A percentile compares a stretch with the other conserved stretches of the same genome.
phyloP scores from a whole-genome alignment of 1,284 basidiomycete species.

The Cystobasidium sp. region DNA sequence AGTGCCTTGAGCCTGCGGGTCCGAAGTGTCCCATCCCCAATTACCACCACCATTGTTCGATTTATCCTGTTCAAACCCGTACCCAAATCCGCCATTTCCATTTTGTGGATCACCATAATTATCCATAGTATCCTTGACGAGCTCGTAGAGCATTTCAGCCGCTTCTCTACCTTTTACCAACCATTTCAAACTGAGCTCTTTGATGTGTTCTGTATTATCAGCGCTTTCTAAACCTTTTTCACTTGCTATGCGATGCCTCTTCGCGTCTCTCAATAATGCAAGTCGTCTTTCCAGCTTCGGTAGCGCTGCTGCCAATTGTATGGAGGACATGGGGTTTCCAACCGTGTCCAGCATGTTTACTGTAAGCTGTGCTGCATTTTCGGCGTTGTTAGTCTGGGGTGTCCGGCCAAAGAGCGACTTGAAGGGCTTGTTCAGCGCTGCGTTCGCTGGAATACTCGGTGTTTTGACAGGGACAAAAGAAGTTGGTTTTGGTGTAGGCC shows the following conservation, averaged over 20 bases:
- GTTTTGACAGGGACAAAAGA: neutral
- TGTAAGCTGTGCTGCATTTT: neutral
- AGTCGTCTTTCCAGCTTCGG: slow-evolving; percentile 33
- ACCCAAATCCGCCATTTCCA: slow-evolving; percentile 11
- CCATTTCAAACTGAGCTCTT: slow-evolving; percentile 35
- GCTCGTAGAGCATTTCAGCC: slow-evolving; percentile 36
- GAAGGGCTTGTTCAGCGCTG: slow-evolving; percentile 39
- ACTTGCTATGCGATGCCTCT: slow-evolving; percentile 3
- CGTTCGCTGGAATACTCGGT: neutral
- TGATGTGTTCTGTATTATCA: slow-evolving; percentile 42
- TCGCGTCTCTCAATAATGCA: slow-evolving; percentile 32
- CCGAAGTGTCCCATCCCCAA: slow-evolving; percentile 38
- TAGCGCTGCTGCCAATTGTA: slow-evolving; percentile 21
- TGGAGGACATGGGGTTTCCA: slow-evolving; percentile 12
- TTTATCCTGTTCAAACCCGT: slow-evolving; percentile 5
- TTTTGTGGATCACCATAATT: neutral
- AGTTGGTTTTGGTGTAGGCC: neutral
- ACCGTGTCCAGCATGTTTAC: neutral
- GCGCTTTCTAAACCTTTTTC: slow-evolving; percentile 20
- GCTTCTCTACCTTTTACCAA: slow-evolving; percentile 38
- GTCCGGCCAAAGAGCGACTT: slow-evolving; percentile 7
- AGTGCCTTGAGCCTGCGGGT: neutral
- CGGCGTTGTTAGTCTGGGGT: neutral
- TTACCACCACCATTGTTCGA: neutral
- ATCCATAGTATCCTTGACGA: slow-evolving; percentile 33